These are phyloP conservation scores for Acanthamoeba lenticulata DNA, from an alignment of 208 protist species.

Conservation along the genomic window DNA sequence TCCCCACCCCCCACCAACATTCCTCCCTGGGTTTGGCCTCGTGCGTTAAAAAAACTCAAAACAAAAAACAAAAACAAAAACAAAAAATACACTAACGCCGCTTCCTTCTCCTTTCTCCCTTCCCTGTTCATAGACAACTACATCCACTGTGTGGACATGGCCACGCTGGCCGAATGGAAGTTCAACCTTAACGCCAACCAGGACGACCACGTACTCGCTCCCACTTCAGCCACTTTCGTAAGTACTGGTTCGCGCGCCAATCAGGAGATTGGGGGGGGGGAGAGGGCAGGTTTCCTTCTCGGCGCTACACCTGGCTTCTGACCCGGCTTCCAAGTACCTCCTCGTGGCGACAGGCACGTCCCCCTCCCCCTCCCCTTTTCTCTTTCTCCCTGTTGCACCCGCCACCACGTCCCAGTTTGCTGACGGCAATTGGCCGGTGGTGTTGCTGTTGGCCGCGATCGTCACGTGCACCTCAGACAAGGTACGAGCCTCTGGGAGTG, in stretches of 20 bases:
- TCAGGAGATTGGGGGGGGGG: too few relatives aligned
- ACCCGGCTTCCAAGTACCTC: neutral
- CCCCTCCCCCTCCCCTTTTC: neutral
- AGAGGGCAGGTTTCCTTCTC: neutral
- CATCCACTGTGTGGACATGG: neutral
- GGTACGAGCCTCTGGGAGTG: too few relatives aligned
- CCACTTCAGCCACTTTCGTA: neutral
- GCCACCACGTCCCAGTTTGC: too few relatives aligned
- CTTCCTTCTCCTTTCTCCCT: neutral
- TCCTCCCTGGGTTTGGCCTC: too few relatives aligned
- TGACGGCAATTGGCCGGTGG: too few relatives aligned
- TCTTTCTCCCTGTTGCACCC: too few relatives aligned
- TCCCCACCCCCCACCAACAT: too few relatives aligned
- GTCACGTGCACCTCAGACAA: too few relatives aligned
- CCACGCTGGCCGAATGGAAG: neutral
- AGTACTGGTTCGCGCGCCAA: too few relatives aligned
- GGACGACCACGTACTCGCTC: neutral
- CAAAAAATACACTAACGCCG: too few relatives aligned
- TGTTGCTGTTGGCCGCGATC: too few relatives aligned
- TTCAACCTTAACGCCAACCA: neutral
- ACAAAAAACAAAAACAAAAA: neutral
- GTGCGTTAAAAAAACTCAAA: too few relatives aligned
- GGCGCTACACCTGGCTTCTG: neutral
- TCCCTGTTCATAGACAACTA: neutral
- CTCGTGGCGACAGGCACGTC: neutral